Base-by-base conservation (phyloP, 1,284 basidiomycete genomes). In the Austropuccinia psidii region DNA sequence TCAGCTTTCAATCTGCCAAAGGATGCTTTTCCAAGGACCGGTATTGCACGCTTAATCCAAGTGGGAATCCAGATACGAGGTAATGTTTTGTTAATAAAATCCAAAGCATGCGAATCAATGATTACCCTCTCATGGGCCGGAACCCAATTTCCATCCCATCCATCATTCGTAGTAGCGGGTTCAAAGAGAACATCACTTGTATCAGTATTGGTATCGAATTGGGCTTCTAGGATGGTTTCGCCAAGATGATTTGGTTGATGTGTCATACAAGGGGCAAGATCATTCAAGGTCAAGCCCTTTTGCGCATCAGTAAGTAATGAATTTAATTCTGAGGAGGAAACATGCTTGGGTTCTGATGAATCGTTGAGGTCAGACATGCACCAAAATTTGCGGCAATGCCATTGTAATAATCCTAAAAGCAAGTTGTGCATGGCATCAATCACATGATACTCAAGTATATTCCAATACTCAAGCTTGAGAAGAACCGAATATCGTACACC, bases 1-100 rank as follows among this genome's bases (percentile, higher is more conserved):
- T 76, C 65, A 0, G 76, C 75, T 39, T 72, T 62, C 45, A 72
- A 31, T 29, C 35, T 9, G 6, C 68, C 68, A 61, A 60, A 61
- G 9, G 43, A 49, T 24, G 55, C 55, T 21, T 72, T 50, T 21
- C 68, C 68, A 8, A 72, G 47, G n/a, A 50, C 31, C 17, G 55
- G 55, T 27, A 72, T 49, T 19, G 45, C 31, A 8, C 47, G 15
- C 19, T 49, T 19, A 24, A 72, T 61, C 57, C 68, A 72, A n/a
- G 55, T 61, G 21, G 68, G 68, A 29, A 61, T 50, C 4, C 21
- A 45, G 21, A 61, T 33, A 4, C 41, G 19, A 21, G 43, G 45
- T 50, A 72, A 37, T 13, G 35, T 21, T 21, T 24, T 13, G 45
- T 72, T 72, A 15, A 70, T 70, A 19, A 35, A 60, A 27, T 31